Base-by-base conservation (phyloP, 257 asterid genomes). In the Solanum gracilifrons region DNA sequence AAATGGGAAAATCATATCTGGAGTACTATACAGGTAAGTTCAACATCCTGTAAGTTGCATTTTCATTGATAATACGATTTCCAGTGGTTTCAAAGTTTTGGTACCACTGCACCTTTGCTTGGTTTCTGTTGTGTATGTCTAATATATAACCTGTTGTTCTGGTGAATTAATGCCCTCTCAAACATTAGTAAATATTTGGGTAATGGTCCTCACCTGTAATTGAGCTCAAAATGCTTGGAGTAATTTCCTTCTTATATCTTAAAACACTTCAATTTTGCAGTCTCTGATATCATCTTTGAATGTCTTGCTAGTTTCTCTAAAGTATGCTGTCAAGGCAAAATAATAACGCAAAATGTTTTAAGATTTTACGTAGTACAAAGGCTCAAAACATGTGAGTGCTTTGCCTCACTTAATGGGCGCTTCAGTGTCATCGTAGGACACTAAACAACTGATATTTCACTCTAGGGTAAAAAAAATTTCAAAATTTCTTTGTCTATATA, bases 1-100 rank as follows among this genome's bases (percentile, higher is more conserved):
- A 51, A 75, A 51, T 48, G 33, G 88, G 85, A 73, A 86, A 74
- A 62, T 86, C 88, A 48, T 75, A 74, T 55, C 83, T 86, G 55
- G 77, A 86, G 3, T 55, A 58, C 75, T 68, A 75, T 79, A 41
- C 31, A 36, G 88, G 88, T 86, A 58, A 86, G 75, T 18, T 51
- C 85, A 29, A 48, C 41, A 82, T 82, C 29, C 69, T 48, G 69
- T 82, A 48, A 82, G 69, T 46, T 80, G 66, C n/a, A 51, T 46
- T 48, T 48, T 82, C 69, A 31, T 48, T 13, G 29, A 82, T 48
- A 29, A 29, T 80, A 82, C 18, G 20, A 48, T 27, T 43, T 79
- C 37, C 64, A 25, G 37, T 82, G 39, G 33, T 48, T 82, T 18
- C 69, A 48, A 48, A 29, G 31, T 82, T 48, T 29, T 51, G 69